Evolutionary conservation across 176 grass and related monocot species (phyloP).

Genomic region (Zoysia japonica): DNA sequence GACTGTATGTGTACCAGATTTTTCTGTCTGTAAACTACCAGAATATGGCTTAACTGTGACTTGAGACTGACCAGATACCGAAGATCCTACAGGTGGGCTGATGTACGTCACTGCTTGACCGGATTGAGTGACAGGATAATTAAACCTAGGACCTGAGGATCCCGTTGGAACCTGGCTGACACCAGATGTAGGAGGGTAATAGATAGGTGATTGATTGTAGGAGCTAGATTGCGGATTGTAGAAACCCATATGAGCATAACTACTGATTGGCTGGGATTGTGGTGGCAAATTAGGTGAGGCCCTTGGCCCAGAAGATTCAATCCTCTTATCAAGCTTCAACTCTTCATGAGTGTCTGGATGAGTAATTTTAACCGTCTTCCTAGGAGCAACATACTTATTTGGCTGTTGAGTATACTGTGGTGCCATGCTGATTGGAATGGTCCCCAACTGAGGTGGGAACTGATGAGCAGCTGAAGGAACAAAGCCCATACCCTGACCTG

Average conservation of each 20-base stretch:
- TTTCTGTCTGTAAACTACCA: conserved; percentile 40
- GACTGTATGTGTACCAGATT: conserved; percentile 36
- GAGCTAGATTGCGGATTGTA: conserved; percentile 47
- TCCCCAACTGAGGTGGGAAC: conserved; percentile 61
- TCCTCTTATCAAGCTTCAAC: conserved; percentile 74
- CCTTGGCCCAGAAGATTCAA: conserved; percentile 56
- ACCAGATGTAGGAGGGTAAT: conserved; percentile 45
- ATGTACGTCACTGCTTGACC: conserved; percentile 49
- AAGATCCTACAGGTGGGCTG: conserved; percentile 42
- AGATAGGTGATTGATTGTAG: conserved; percentile 55
- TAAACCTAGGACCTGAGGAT: conserved; percentile 61
- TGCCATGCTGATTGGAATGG: conserved; percentile 45
- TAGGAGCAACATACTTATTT: conserved; percentile 49
- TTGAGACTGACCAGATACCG: conserved; percentile 32
- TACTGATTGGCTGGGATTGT: conserved; percentile 54
- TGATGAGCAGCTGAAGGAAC: conserved; percentile 59
- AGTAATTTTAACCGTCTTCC: conserved; percentile 91
- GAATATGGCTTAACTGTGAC: conserved; percentile 36
- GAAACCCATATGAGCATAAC: conserved; percentile 53
- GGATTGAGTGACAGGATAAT: conserved; percentile 49
- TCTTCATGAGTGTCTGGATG: conserved; percentile 87
- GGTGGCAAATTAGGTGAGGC: conserved; percentile 48
- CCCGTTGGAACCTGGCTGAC: conserved; percentile 61
- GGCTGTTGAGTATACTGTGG: conserved; percentile 67
- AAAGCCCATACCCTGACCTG: conserved; percentile 64